Evolutionary conservation across 1,284 basidiomycete species (phyloP), one percentile per base, ranked within the genome.

Genomic region (Hymenochaete sp.): DNA sequence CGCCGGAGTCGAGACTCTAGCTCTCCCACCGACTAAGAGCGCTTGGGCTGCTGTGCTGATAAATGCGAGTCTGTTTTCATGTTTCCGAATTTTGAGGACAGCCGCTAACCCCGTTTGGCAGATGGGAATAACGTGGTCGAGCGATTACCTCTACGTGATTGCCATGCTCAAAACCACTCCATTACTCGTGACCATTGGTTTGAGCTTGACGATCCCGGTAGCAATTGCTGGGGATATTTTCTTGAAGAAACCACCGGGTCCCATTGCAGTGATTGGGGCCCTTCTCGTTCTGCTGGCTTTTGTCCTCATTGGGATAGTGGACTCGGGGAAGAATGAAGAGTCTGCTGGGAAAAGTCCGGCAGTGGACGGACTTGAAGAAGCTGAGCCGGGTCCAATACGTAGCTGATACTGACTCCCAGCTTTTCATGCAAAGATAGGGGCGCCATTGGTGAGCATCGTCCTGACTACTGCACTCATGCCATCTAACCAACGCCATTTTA

Each of bases 111-210:
- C 29, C 39, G 48, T 22, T 14, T 10, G 38, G 26, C 53, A 87
- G 85, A 95, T 93, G 89, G 67, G 67, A 33, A 89, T 95, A 58
- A 93, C 90, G 1, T 65, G 88, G 24, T 80, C 77, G 3, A 88
- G 83, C 52, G 91, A 95, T 63, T 93, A 85, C 59, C 64, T 93
- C 42, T 93, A 93, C 61, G 82, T 93, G 25, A 60, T 86, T 6
- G 90, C 95, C 4, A 97, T 98, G 93, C 77, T 98, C 52, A 97
- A 96, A 70, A 97, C 93, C 2, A 95, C 93, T 2, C 95, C 90
- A 1, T 68, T 92, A 32, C 86, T 95, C 18, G 93, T 91, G 10
- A 98, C 95, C 0, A 72, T 98, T 48, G 95, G 96, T 13, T 72
- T 98, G 14, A 91, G 86, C 47, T 72, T 98, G n/a, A 98, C 96